Evolutionary conservation across 768 basidiomycete genomes (phyloP), one percentile per base, ranked within the genome.

Genomic region (Pulveroboletus sp.): DNA sequence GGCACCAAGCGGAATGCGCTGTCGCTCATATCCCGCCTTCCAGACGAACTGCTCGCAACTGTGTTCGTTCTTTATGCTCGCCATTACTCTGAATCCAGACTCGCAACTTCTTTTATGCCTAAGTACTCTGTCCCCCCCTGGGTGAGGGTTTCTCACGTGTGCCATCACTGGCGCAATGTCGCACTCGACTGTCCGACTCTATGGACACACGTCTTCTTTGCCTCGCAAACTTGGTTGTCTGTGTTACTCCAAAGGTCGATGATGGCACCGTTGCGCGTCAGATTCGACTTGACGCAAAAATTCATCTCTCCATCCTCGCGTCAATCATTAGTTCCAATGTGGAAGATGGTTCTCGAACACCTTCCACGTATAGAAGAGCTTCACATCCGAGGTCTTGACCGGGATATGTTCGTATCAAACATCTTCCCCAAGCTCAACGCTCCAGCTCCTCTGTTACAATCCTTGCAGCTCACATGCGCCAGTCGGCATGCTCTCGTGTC

Each of bases 211-310:
- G 10, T 22, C 27, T 50, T 40, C 38, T 51, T 47, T 2, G 39
- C 24, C 26, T 41, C 39, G 6, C 39, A 38, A 7, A 16, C 24
- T 14, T 51, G 44, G 50, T 22, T 34, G 14, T 12, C 43, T 23
- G 43, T 45, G 36, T 38, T 45, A 14, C 43, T 50, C 6, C 41
- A n/a, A 37, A 50, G 24, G 43, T 50, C 49, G 29, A 29, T 19
- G 19, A 39, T 38, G 22, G 49, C 37, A 2, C 37, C 38, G 13
- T 12, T 50, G 44, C 36, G 44, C 6, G 36, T 51, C 17, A 47
- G 31, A 36, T 27, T 45, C 2, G 24, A 45, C 43, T 24, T 32
- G 12, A 29, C 38, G 12, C 41, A 41, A 11, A 16, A 19, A 26
- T 26, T 12, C 27, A 6, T 6, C 6, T 29, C 27, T 11, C 20